A percentile compares a stretch with the other conserved stretches of the same genome.
phyloP scores from a whole-genome alignment of 2,329 filamentous ascomycete species.

The Colletotrichum magnum region DNA sequence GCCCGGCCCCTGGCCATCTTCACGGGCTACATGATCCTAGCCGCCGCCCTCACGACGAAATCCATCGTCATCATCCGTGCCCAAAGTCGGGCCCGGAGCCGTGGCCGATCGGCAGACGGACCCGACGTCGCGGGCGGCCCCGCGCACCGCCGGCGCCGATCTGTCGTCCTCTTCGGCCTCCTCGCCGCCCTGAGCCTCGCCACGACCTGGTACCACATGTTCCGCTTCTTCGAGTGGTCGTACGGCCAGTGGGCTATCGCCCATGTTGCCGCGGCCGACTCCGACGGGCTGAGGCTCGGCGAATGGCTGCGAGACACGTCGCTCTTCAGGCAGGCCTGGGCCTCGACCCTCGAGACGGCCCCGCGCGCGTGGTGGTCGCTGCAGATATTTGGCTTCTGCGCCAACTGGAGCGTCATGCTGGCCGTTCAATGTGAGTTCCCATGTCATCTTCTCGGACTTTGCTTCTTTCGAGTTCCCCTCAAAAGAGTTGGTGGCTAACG shows the following conservation, averaged over 20 bases:
- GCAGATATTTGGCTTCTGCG: constrained; percentile 48
- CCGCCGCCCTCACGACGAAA: constrained; percentile 38
- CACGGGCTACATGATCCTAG: constrained; percentile 43
- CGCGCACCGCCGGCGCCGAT: constrained; percentile 3
- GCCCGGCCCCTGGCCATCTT: constrained; percentile 43
- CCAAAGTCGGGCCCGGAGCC: constrained; percentile 1
- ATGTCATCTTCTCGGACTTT: background rate
- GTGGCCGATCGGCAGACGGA: background rate
- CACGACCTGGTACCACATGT: constrained; percentile 47
- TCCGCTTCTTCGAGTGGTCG: constrained; percentile 46
- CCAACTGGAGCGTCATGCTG: constrained; percentile 46
- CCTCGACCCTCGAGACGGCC: constrained; percentile 43
- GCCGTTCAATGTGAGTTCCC: constrained; percentile 43
- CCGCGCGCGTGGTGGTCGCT: constrained; percentile 46
- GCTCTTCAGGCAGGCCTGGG: constrained; percentile 48
- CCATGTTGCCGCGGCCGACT: constrained; percentile 13
- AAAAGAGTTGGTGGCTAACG: background rate
- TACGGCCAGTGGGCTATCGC: constrained; percentile 39
- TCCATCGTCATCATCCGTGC: constrained; percentile 40
- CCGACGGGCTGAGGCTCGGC: constrained; percentile 39
- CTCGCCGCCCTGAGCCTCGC: constrained; percentile 45
- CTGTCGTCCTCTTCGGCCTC: constrained; percentile 41
- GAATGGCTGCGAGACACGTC: constrained; percentile 47
- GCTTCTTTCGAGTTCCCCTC: background rate
- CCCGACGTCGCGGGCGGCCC: background rate